A percentile compares a stretch with the other conserved stretches of the same genome.
Evolutionary conservation across 495 filamentous ascomycete genomes (phyloP).

Genomic region (Parachaetomium inaequale): DNA sequence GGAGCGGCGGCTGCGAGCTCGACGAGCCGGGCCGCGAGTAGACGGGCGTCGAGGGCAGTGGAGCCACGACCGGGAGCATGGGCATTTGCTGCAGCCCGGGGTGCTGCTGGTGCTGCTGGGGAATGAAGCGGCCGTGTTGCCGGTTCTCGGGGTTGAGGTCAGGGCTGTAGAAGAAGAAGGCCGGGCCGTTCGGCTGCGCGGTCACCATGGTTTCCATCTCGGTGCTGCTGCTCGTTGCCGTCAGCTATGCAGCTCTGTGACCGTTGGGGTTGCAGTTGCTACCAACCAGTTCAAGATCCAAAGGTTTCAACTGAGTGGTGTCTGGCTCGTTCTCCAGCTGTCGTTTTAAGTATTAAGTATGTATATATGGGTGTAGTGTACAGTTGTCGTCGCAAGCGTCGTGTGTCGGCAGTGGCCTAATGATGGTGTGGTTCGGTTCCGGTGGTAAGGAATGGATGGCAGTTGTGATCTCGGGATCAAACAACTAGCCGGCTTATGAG

Average conservation of each 20-base stretch:
- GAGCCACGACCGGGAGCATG: conserved; percentile 51
- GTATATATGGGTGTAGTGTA: conserved; percentile 46
- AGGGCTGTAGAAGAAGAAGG: conserved; percentile 90
- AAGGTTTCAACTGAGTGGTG: conserved; percentile 6
- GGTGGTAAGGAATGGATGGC: conserved; percentile 47
- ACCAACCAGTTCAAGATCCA: conserved; percentile 27
- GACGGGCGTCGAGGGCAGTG: conserved; percentile 61
- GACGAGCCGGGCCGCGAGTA: conserved; percentile 73
- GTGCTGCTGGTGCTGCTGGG: conserved; percentile 61
- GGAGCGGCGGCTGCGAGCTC: conserved; percentile 56
- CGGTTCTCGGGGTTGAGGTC: conserved; percentile 69
- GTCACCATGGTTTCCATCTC: conserved; percentile 48
- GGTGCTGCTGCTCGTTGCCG: conserved; percentile 21
- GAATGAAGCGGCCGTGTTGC: conserved; percentile 79
- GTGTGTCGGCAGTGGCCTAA: conserved; percentile 45
- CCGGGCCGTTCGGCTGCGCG: conserved; percentile 63
- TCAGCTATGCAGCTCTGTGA: conserved; percentile 17
- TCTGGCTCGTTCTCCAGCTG: conserved; percentile 15
- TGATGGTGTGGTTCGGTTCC: conserved; percentile 48
- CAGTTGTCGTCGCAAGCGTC: conserved; percentile 31
- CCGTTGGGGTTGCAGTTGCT: conserved; percentile 1
- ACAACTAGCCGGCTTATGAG: conserved; percentile 39
- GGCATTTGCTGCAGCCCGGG: conserved; percentile 45
- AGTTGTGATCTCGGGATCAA: conserved; percentile 37
- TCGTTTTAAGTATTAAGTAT: conserved; percentile 46